A percentile compares a stretch with the other conserved stretches of the same genome.
These are phyloP conservation scores for Coniella lustricola DNA, from an alignment of 2,329 filamentous ascomycete species.

Conservation along the genomic window DNA sequence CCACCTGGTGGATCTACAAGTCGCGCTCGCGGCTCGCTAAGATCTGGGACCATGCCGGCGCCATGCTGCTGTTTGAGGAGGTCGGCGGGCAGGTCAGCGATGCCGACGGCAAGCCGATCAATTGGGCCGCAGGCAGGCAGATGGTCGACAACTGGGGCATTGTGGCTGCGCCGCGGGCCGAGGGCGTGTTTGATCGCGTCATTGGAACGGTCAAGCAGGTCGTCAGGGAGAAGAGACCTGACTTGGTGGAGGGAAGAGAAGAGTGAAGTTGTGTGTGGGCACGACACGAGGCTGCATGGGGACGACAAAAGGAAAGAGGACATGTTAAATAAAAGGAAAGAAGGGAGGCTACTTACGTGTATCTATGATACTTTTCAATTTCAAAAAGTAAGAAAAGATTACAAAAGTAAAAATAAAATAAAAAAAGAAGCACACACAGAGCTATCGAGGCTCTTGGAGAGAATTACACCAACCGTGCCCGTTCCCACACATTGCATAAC, in stretches of 20 bases:
- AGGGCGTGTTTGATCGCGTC: constrained; percentile 35
- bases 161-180: constrained; percentile 39
- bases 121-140: constrained; percentile 40
- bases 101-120: constrained; percentile 43
- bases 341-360: too few species aligned
- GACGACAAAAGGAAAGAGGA: too few species aligned
- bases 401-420: too few species aligned
- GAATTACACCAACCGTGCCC: too few species aligned
- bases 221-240: constrained; percentile 27
- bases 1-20: constrained; percentile 51
- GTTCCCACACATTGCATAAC: too few species aligned
- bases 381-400: too few species aligned
- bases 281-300: too few species aligned
- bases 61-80: constrained; percentile 52
- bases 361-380: too few species aligned
- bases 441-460: too few species aligned
- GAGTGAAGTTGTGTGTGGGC: too few species aligned
- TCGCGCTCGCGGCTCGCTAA: constrained; percentile 41
- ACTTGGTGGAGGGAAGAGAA: constrained; percentile 21
- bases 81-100: constrained; percentile 49
- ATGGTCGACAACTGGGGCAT: constrained; percentile 48
- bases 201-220: constrained; percentile 31
- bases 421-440: too few species aligned
- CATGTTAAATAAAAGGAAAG: too few species aligned
- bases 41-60: constrained; percentile 54